These are phyloP conservation scores for Catharanthus roseus DNA, from an alignment of 257 asterid species.

Conservation along the genomic window DNA sequence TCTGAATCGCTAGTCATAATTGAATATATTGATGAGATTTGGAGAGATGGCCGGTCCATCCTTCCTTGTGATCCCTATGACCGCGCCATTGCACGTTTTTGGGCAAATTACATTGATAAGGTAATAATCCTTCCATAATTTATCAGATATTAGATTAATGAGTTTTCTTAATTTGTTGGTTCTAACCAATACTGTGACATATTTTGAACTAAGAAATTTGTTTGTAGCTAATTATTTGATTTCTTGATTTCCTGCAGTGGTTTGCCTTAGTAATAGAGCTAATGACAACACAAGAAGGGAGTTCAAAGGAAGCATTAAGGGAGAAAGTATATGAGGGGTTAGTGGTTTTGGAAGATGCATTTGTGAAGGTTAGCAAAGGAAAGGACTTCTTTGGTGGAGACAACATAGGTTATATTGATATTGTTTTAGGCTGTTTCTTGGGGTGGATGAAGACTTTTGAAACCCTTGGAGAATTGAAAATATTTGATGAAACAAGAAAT, in stretches of 20 bases:
- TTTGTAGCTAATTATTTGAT: too few relatives aligned
- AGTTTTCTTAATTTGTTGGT: too few relatives aligned
- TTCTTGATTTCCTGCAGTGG: conserved; percentile 1
- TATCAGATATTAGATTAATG: too few relatives aligned
- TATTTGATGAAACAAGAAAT: conserved; percentile 19
- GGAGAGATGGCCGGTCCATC: conserved; percentile 31
- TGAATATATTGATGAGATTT: conserved; percentile 36
- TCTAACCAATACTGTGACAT: too few relatives aligned
- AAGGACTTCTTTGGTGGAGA: conserved; percentile 26
- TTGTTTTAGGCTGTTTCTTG: conserved; percentile 19
- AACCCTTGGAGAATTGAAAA: neutral
- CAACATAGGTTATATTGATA: conserved; percentile 13
- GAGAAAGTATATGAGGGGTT: conserved; percentile 16
- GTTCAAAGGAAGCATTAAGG: neutral
- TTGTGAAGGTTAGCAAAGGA: conserved; percentile 21
- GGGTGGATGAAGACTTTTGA: conserved; percentile 18
- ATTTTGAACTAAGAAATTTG: too few relatives aligned
- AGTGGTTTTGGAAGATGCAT: conserved; percentile 16
- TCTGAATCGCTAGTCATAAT: conserved; percentile 48
- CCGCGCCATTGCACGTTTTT: conserved; percentile 43
- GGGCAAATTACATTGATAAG: conserved; percentile 54
- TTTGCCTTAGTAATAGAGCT: conserved; percentile 1
- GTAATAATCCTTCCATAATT: too few relatives aligned
- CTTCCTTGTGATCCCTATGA: conserved; percentile 40
- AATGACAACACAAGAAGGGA: conserved; percentile 1